Evolutionary conservation across 2,329 filamentous ascomycete species (phyloP).

Genomic region (Cercospora nicotianae): DNA sequence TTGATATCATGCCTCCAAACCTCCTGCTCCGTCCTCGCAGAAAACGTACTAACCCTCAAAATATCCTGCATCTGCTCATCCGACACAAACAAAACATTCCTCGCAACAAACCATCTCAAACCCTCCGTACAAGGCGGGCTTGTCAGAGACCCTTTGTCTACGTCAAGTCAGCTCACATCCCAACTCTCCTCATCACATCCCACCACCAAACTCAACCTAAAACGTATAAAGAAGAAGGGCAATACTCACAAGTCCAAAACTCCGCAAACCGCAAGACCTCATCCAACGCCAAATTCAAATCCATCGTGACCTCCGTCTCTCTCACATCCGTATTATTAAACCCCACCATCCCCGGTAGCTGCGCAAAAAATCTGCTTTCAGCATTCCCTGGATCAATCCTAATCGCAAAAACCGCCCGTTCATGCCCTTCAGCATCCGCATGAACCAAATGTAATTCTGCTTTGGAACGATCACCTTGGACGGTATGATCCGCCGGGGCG

Average conservation of each 20-base stretch:
- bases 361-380: neutral
- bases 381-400: neutral
- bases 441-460: neutral
- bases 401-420: neutral
- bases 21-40: slow-evolving; percentile 48
- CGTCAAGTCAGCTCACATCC: neutral
- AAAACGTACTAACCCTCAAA: slow-evolving; percentile 48
- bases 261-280: neutral
- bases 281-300: neutral
- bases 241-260: neutral
- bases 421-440: neutral
- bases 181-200: neutral
- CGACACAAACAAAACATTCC: slow-evolving; percentile 46
- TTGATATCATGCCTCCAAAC: slow-evolving; percentile 53
- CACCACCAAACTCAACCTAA: too few species aligned
- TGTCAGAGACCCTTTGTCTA: neutral
- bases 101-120: slow-evolving; percentile 48
- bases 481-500: neutral
- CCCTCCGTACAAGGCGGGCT: slow-evolving; percentile 41
- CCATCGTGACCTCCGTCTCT: neutral
- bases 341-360: neutral
- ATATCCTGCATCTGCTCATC: slow-evolving; percentile 51
- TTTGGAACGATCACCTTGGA: neutral
- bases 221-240: too few species aligned
- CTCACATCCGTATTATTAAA: neutral